phyloP scores from a whole-genome alignment of 805 yeast genomes.

The Helenozyma baotianmanensis region DNA sequence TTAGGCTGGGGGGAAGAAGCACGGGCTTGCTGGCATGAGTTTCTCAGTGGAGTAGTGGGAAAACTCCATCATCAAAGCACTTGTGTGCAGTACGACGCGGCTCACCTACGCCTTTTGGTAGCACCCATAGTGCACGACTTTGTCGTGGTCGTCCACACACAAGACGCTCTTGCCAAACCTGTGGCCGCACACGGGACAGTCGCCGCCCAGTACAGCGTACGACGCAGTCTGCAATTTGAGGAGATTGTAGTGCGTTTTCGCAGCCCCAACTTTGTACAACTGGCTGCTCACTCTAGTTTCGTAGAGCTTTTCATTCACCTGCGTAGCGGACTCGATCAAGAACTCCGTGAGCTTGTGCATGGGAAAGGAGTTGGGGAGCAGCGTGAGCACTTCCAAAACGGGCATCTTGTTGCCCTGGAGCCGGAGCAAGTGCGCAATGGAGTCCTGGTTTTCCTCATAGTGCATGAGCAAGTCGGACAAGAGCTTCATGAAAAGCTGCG shows the following conservation, averaged over 20 bases:
- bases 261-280: constrained; percentile 50
- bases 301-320: constrained; percentile 35
- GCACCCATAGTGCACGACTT: constrained; percentile 59
- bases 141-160: constrained; percentile 41
- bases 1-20: no score
- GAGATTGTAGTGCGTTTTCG: constrained; percentile 43
- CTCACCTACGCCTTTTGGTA: constrained; percentile 2
- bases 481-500: constrained; percentile 43
- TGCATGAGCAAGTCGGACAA: constrained; percentile 44
- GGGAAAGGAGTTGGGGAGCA: constrained; percentile 49
- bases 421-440: constrained; percentile 37
- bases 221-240: constrained; percentile 33
- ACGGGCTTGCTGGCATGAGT: no score
- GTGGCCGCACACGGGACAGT: constrained; percentile 58
- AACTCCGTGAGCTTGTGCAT: constrained; percentile 40
- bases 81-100: no score
- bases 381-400: constrained; percentile 38
- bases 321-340: constrained; percentile 42
- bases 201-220: constrained; percentile 34
- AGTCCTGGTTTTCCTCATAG: constrained; percentile 29
- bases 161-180: constrained; percentile 51
- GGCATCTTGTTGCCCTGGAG: constrained; percentile 48
- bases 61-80: constrained; percentile 1
- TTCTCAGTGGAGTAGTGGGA: no score
- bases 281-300: constrained; percentile 41